phyloP scores from a whole-genome alignment of 116 monocot species.

The Iris pallida region DNA sequence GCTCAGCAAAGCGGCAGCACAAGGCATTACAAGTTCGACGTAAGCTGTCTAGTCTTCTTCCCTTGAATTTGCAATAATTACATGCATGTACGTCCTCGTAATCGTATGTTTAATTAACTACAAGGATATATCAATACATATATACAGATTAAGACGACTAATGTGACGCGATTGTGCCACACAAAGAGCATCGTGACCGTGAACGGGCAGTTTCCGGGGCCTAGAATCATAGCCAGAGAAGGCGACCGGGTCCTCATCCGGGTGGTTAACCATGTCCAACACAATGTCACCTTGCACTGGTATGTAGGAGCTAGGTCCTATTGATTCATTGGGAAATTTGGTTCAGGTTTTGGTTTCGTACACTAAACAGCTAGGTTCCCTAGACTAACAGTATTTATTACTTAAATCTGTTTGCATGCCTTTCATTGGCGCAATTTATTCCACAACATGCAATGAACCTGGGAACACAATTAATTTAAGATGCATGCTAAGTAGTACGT shows the following conservation, averaged over 20 bases:
- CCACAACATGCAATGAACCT: no score
- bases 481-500: no score
- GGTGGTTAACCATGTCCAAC: slow-evolving; percentile 20
- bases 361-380: no score
- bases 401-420: no score
- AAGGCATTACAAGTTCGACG: slow-evolving; percentile 29
- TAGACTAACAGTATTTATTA: no score
- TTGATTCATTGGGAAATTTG: no score
- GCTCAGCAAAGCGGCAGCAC: slow-evolving; percentile 5
- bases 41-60: neutral
- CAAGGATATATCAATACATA: no score
- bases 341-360: no score
- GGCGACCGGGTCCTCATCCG: slow-evolving; percentile 13
- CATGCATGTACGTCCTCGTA: neutral
- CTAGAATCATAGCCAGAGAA: slow-evolving; percentile 16
- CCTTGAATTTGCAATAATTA: neutral
- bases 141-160: slow-evolving; percentile 12
- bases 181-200: slow-evolving; percentile 25
- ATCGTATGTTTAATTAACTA: neutral
- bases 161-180: neutral
- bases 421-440: no score
- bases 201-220: slow-evolving; percentile 28
- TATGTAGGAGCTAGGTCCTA: neutral
- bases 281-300: slow-evolving; percentile 26
- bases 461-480: no score